Evolutionary conservation across 306 rosid genomes (phyloP), one percentile per base, ranked within the genome.

Genomic region (Castanospermum australe): DNA sequence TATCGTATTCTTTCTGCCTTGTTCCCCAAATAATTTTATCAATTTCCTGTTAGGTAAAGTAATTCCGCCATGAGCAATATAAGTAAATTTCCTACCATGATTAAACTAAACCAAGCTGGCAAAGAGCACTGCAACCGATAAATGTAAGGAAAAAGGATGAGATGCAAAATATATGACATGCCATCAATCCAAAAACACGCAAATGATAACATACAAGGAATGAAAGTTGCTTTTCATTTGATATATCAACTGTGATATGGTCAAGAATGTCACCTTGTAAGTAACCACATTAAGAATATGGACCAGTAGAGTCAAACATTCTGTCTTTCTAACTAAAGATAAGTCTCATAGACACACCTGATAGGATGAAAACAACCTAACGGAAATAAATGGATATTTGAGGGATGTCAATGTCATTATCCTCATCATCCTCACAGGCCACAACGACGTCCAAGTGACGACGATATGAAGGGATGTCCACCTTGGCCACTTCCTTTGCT

Each of bases 341-440:
- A 38, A 14, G 79, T 79, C 78, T 71, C 60, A n/a, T n/a, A 14
- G 52, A 73, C 15, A 71, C 83, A 57, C 69, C 85, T 32, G 41
- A 55, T 63, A n/a, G 8, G 75, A 65, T 41, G 82, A 85, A 57
- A 74, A 66, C 67, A 75, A 54, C 78, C 89, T 89, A 95, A 71
- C 96, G 88, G 90, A 86, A 95, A 83, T 95, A 95, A 82, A 95
- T 86, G 20, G 99, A 95, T 44, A 95, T 21, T 73, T 82, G 91
- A 22, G 99, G 99, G 66, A 95, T 89, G 84, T 95, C 99, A 57
- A 93, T 82, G 59, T 95, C 99, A 24, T 95, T 90, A 75, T 91
- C 98, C 35, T 93, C 97, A 0, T 95, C 98, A 28, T 95, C 99
- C 89, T 95, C 99, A 0, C 99, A 95, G 8, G 99, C 99, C 35